These are phyloP conservation scores for Acer campestre DNA, from an alignment of 345 rosid genomes.

Conservation along the genomic window DNA sequence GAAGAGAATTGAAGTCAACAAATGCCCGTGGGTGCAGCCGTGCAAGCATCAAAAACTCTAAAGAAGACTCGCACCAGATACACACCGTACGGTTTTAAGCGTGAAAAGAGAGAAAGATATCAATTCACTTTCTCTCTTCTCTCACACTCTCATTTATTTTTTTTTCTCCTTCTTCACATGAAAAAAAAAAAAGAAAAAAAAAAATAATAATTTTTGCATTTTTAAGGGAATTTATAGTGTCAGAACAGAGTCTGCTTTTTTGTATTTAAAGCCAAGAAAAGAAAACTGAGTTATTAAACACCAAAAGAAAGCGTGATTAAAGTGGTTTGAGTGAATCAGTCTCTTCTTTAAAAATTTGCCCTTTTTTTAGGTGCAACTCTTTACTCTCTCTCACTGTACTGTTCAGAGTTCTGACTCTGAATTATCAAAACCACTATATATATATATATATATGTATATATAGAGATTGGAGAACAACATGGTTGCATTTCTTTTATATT, in stretches of 20 bases:
- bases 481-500: background rate
- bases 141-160: background rate
- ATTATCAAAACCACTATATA: slow-evolving; percentile 15
- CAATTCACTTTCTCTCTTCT: slow-evolving; percentile 11
- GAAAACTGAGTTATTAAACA: slow-evolving; percentile 10
- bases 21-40: slow-evolving; percentile 21
- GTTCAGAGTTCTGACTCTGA: slow-evolving; percentile 19
- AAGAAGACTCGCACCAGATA: background rate
- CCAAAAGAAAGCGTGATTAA: slow-evolving; percentile 27
- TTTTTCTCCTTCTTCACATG: background rate
- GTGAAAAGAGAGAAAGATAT: slow-evolving; percentile 30
- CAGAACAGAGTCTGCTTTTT: slow-evolving; percentile 26
- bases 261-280: slow-evolving; percentile 21
- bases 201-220: too few relatives aligned
- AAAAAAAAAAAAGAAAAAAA: too few relatives aligned
- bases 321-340: slow-evolving; percentile 6
- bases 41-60: too few relatives aligned
- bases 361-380: background rate
- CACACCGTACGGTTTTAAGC: slow-evolving; percentile 24
- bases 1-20: slow-evolving; percentile 17
- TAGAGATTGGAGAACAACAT: background rate
- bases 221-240: slow-evolving; percentile 32
- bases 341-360: background rate
- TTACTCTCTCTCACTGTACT: slow-evolving; percentile 18
- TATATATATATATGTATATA: background rate